phyloP scores from a whole-genome alignment of 129 eudicot genomes.

The Solidago caesia region DNA sequence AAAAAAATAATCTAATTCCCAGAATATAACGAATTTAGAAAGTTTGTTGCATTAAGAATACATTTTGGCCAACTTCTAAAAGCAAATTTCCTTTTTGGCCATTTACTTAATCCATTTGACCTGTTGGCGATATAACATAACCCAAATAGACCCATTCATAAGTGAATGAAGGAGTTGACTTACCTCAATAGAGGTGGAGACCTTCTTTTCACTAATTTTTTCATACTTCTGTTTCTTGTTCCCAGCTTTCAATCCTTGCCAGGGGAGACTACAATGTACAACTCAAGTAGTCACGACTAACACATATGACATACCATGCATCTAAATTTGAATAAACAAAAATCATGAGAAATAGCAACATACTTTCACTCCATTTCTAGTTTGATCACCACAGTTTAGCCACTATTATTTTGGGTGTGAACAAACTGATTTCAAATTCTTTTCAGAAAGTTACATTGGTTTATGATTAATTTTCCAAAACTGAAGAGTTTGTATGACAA shows the following conservation, averaged over 20 bases:
- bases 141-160: not conserved
- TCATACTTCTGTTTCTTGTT: slow-evolving; percentile 95
- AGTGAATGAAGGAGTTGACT: not conserved
- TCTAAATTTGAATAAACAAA: not conserved
- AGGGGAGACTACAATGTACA: slow-evolving; percentile 70
- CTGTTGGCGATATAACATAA: not conserved
- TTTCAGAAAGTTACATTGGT: not conserved
- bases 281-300: slow-evolving; percentile 16
- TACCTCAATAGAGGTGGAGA: slow-evolving; percentile 96
- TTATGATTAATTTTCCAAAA: not conserved
- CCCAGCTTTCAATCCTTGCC: slow-evolving; percentile 99
- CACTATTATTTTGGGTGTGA: not conserved
- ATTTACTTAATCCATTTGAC: not conserved
- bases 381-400: not conserved
- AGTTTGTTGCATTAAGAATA: not conserved
- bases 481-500: not conserved
- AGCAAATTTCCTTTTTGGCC: not conserved
- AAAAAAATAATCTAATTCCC: too few species aligned
- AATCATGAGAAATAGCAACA: not conserved
- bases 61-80: not conserved
- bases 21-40: too few species aligned
- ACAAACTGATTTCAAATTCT: not conserved
- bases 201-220: slow-evolving; percentile 90
- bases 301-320: slow-evolving; percentile 1
- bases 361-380: not conserved